Evolutionary conservation across 345 rosid species (phyloP), one percentile per base, ranked within the genome.

Genomic region (Carallia brachiata): DNA sequence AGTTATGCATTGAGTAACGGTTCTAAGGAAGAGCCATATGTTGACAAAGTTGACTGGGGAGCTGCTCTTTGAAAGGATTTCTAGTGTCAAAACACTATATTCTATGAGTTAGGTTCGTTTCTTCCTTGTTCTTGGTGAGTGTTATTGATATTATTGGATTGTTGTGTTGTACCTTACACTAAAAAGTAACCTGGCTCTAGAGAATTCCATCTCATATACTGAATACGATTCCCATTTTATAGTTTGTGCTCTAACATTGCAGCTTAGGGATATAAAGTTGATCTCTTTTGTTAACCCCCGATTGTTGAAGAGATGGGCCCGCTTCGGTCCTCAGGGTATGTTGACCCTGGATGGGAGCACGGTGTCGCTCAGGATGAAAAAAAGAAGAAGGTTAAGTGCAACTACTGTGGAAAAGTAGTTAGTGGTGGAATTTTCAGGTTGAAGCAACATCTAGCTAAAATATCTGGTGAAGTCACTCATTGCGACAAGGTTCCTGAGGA

Each of bases 331-430:
- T 55, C 68, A 8, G 89, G 88, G 67, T 81, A 66, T 61, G 87
- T 86, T 64, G 90, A 88, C 70, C 96, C 91, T 23, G 93, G 91
- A 73, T 90, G 96, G 96, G 93, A 90, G 80, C 93, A 88, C 62
- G 96, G 93, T 28, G 78, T 83, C 75, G 89, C 96, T 62, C 93
- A 85, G 75, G 96, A 90, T 74, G 90, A 85, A 30, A 84, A 88
- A 69, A 86, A 88, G 78, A 90, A 88, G 84, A 90, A 90, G 71
- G 96, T 86, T 57, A 90, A 90, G 77, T 88, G 96, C 69, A 90
- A 86, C 79, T 90, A 88, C 74, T 90, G 93, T 77, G 90, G 89
- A 34, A 88, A 90, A 84, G 68, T 90, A n/a, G 93, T 88, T n/a
- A 88, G 91, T 64, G 91, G 93, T 69, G 93, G 96, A 36, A 84